Conservation (phyloP, 2,329 filamentous ascomycete species). For the Phialophora macrospora region DNA sequence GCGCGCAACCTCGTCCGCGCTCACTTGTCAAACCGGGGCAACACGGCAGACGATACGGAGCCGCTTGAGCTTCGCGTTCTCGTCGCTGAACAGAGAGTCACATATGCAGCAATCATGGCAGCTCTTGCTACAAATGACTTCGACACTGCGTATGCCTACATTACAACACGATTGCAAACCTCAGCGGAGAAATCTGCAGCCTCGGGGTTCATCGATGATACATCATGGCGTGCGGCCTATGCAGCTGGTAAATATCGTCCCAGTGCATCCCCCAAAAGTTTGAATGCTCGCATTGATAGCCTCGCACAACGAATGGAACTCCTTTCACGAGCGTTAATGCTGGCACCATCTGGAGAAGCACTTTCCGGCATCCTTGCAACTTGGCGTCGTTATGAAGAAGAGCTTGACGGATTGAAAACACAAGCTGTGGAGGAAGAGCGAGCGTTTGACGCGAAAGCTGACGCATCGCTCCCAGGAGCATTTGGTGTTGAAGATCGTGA, state of each 20-base stretch:
- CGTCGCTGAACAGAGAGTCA: slow-evolving; percentile 54
- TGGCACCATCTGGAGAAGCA: slow-evolving; percentile 60
- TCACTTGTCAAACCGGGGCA: slow-evolving; percentile 42
- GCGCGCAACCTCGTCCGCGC: slow-evolving; percentile 62
- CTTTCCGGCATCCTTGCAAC: slow-evolving; percentile 66
- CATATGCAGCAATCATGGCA: slow-evolving; percentile 52
- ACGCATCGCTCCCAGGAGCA: slow-evolving; percentile 51
- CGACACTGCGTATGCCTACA: slow-evolving; percentile 70
- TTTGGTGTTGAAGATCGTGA: slow-evolving; percentile 52
- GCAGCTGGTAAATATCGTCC: slow-evolving; percentile 62
- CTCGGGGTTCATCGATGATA: slow-evolving; percentile 55
- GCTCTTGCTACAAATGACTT: slow-evolving; percentile 53
- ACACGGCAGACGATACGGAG: slow-evolving; percentile 23
- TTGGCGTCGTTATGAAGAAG: slow-evolving; percentile 68
- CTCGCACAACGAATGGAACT: slow-evolving; percentile 69
- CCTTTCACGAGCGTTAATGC: slow-evolving; percentile 64
- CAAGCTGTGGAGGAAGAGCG: slow-evolving; percentile 62
- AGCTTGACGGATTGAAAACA: slow-evolving; percentile 59
- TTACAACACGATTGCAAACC: slow-evolving; percentile 61
- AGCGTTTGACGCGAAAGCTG: slow-evolving; percentile 62
- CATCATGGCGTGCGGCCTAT: slow-evolving; percentile 68
- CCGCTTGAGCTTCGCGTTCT: slow-evolving; percentile 35
- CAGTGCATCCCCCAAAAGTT: slow-evolving; percentile 42
- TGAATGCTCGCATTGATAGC: slow-evolving; percentile 55
- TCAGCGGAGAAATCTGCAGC: slow-evolving; percentile 38